Evolutionary conservation across 768 basidiomycete genomes (phyloP).

Genomic region (Pisolithus microcarpus): DNA sequence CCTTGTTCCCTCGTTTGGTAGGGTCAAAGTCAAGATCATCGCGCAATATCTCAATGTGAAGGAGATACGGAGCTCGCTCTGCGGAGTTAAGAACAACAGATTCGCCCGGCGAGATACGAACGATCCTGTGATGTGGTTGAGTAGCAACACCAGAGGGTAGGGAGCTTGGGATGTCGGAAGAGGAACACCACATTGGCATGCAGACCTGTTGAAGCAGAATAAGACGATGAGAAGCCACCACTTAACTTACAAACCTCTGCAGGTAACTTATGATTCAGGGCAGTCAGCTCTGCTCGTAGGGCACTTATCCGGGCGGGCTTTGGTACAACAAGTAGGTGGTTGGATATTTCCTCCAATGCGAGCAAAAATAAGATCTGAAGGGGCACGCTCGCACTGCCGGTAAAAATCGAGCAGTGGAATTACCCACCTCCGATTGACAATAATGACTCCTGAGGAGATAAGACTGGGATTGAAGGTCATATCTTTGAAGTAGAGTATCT

Average conservation of each 20-base stretch:
- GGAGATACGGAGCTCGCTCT: constrained; percentile 88
- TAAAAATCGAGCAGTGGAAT: not conserved
- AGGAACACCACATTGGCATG: constrained; percentile 82
- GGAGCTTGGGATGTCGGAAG: constrained; percentile 50
- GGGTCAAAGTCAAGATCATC: constrained; percentile 94
- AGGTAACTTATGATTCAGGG: constrained; percentile 91
- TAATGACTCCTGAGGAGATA: constrained; percentile 80
- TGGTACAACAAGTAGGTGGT: constrained; percentile 85
- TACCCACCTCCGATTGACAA: constrained; percentile 74
- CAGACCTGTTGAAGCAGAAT: constrained; percentile 48
- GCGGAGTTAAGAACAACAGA: constrained; percentile 97
- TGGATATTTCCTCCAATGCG: constrained; percentile 86
- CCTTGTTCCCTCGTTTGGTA: constrained; percentile 71
- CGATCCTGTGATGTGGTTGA: constrained; percentile 85
- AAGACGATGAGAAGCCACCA: constrained; percentile 3
- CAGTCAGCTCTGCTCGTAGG: constrained; percentile 91
- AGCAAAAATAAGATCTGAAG: constrained; percentile 77
- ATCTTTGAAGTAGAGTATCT: constrained; percentile 58
- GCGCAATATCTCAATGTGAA: constrained; percentile 85
- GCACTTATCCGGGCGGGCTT: constrained; percentile 93
- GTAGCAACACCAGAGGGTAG: constrained; percentile 29
- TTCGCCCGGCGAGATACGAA: constrained; percentile 95
- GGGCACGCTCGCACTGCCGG: not conserved
- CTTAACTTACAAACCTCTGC: constrained; percentile 61
- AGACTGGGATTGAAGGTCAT: constrained; percentile 59